Conservation (phyloP, 805 yeast species). For the Candida cerambycidarum region DNA sequence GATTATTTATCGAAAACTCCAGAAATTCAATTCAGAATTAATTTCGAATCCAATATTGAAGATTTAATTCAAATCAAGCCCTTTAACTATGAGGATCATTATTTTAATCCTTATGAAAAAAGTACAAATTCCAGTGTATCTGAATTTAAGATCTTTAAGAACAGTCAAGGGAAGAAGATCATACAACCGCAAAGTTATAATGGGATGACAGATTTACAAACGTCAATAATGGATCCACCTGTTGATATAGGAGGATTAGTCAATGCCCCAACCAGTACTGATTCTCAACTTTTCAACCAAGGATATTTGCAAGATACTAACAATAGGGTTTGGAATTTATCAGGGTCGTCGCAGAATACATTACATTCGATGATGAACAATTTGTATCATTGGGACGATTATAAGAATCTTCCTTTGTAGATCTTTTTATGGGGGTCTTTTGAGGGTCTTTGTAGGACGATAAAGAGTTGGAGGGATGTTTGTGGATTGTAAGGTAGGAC, state of each 20-base stretch:
- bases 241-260: not conserved
- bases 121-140: slow-evolving; percentile 12
- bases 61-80: slow-evolving; percentile 6
- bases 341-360: slow-evolving; percentile 14
- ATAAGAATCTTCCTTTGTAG: slow-evolving; percentile 7
- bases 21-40: slow-evolving; percentile 21
- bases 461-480: no score
- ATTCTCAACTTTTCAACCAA: slow-evolving; percentile 4
- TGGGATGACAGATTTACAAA: not conserved
- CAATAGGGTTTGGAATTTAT: slow-evolving; percentile 15
- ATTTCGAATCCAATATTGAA: slow-evolving; percentile 20
- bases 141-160: slow-evolving; percentile 13
- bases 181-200: not conserved
- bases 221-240: slow-evolving; percentile 1
- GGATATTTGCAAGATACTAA: slow-evolving; percentile 12
- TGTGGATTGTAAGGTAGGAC: no score
- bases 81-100: slow-evolving; percentile 11
- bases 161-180: not conserved
- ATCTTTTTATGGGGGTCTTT: no score
- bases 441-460: no score
- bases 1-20: slow-evolving; percentile 22
- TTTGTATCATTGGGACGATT: slow-evolving; percentile 28
- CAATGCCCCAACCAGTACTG: not conserved
- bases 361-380: slow-evolving; percentile 22
- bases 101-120: slow-evolving; percentile 16